Percentiles rank a stretch among this genome's conserved stretches.
Evolutionary conservation across 306 rosid genomes (phyloP).

Genomic region (Quercus alba): DNA sequence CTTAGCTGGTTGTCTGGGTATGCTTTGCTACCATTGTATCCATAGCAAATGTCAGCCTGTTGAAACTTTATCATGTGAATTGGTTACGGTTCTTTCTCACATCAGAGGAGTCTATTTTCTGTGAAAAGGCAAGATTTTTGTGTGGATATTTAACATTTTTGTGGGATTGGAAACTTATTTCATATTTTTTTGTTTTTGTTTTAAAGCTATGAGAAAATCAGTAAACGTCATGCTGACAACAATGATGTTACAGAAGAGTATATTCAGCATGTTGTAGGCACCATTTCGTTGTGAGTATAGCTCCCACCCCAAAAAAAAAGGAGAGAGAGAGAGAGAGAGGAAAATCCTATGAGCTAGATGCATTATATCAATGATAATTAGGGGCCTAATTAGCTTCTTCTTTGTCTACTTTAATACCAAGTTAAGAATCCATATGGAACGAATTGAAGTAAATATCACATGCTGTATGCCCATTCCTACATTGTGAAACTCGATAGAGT

Average conservation of each 20-base stretch:
- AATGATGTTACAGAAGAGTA: background rate
- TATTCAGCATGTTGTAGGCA: background rate
- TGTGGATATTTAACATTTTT: background rate
- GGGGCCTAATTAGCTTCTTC: background rate
- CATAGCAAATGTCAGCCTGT: background rate
- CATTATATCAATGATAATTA: background rate
- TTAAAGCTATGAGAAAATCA: background rate
- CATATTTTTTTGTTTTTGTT: no score
- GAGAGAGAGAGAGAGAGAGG: background rate
- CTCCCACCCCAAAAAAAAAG: background rate
- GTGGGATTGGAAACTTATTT: background rate
- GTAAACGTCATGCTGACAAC: background rate
- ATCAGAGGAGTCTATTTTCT: background rate
- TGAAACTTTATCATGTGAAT: background rate
- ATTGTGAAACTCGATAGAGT: background rate
- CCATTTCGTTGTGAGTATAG: background rate
- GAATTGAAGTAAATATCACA: background rate
- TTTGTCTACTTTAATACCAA: background rate
- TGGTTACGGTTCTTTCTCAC: background rate
- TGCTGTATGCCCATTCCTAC: background rate
- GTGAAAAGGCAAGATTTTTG: background rate
- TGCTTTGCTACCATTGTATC: background rate
- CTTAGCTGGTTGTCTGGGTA: background rate
- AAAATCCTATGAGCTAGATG: background rate
- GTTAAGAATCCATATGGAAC: background rate